A percentile compares a stretch with the other conserved stretches of the same genome.
Evolutionary conservation across 345 rosid genomes (phyloP).

Genomic region (Carallia pectinifolia): DNA sequence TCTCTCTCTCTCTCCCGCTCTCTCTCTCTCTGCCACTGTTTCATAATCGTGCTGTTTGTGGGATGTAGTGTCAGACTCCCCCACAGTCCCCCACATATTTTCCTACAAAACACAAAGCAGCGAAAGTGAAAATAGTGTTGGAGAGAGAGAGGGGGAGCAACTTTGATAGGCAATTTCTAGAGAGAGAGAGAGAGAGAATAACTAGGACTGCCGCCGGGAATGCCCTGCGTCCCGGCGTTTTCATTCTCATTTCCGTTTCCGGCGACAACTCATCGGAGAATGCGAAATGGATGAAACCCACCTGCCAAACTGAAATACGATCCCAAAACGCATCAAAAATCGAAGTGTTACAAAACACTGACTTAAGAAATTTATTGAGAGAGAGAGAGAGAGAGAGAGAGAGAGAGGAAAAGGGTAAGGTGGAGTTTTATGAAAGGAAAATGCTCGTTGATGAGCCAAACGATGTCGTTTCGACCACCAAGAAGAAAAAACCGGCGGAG

Average conservation of each 20-base stretch:
- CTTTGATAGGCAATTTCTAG: background rate
- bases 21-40: background rate
- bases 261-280: background rate
- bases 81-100: background rate
- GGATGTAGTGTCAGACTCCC: background rate
- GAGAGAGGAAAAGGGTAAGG: background rate
- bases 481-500: constrained; percentile 23
- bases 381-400: background rate
- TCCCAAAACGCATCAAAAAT: too few species aligned
- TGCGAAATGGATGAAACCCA: background rate
- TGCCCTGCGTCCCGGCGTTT: constrained; percentile 7
- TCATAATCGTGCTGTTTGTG: background rate
- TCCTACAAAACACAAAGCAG: background rate
- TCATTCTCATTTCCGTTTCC: background rate
- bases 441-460: constrained; percentile 15
- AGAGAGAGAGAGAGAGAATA: background rate
- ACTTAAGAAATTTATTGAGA: too few species aligned
- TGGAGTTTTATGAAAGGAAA: constrained; percentile 6
- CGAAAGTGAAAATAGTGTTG: background rate
- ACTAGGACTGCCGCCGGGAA: background rate
- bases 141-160: background rate
- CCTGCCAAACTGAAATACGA: too few species aligned
- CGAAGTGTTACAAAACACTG: too few species aligned
- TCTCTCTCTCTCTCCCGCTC: background rate
- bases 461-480: constrained; percentile 16